Conservation (phyloP, 768 basidiomycete species). For the Tricholoma terreum region DNA sequence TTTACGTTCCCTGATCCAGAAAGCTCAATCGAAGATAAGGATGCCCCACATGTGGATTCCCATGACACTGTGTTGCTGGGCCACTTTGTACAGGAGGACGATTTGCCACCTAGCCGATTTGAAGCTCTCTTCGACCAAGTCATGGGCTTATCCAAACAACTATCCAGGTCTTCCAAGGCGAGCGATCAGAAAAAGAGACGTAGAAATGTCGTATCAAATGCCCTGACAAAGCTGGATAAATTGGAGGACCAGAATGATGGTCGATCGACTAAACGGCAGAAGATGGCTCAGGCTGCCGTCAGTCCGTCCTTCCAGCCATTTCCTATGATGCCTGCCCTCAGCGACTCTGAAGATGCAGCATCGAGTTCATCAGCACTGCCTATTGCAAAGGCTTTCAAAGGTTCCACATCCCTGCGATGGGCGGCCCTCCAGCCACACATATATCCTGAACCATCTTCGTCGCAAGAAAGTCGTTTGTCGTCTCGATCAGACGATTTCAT, state of each 20-base stretch:
- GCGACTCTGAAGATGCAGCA: neutral
- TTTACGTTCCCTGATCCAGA: conserved; percentile 20
- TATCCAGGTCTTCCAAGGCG: neutral
- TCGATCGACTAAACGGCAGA: conserved; percentile 1
- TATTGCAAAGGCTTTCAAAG: neutral
- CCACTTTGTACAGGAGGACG: neutral
- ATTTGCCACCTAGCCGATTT: conserved; percentile 3
- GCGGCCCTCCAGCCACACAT: neutral
- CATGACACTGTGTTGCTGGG: neutral
- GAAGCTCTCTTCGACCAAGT: conserved; percentile 10
- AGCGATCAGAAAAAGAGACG: neutral
- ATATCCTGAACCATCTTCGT: conserved; percentile 7
- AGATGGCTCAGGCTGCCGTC: neutral
- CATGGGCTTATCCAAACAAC: neutral
- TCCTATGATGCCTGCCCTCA: neutral
- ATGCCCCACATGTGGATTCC: neutral
- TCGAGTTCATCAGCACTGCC: neutral
- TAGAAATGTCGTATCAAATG: neutral
- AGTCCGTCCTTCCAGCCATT: conserved; percentile 2
- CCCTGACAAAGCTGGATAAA: conserved; percentile 2
- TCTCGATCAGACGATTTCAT: conserved; percentile 4
- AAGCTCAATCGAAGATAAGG: neutral
- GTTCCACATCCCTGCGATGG: neutral
- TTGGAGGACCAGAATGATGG: neutral
- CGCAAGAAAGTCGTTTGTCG: conserved; percentile 11